Evolutionary conservation across 2,329 filamentous ascomycete species (phyloP), one percentile per base, ranked within the genome.

Genomic region (Bisporella sp.): DNA sequence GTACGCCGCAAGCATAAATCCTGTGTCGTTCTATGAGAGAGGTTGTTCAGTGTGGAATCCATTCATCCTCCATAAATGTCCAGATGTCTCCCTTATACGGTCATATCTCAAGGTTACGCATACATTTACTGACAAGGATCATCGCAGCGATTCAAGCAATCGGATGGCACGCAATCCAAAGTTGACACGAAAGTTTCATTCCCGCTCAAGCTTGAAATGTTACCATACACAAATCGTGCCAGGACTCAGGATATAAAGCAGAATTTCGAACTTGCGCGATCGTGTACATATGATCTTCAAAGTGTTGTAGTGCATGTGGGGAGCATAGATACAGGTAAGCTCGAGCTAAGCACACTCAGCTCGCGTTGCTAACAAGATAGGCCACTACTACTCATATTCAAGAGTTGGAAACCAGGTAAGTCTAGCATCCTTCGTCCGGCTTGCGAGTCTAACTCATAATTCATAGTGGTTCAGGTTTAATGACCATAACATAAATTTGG

Each of bases 301-400:
- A 90, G 87, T 55, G 91, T 96, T 3, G 86, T 97, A 28, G 91
- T 96, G 39, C 92, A 97, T 64, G 88, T 95, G 53, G 92, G 92
- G 47, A 89, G 92, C 67, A 86, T 96, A 51, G 90, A 96, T 61
- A 90, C 89, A 1, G 92, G 70, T 71, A 57, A 56, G 41, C 12
- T 37, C 5, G 31, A n/a, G 31, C 11, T 40, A n/a, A 29, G n/a
- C 13, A 40, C n/a, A 31, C 29, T 41, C 46, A 46, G 35, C 35
- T 39, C 35, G n/a, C 4, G 13, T 41, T 44, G 40, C 56, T 60
- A 47, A 63, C 51, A 21, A 5, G n/a, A 6, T 43, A 71, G 71
- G 91, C 12, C 90, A 96, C 65, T 96, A 95, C 63, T 83, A 91
- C 50, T 88, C 85, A n/a, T 96, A 95, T 66, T 90, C 87, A 53